Conservation (phyloP, 805 yeast species). For the Yarrowia keelungensis region DNA sequence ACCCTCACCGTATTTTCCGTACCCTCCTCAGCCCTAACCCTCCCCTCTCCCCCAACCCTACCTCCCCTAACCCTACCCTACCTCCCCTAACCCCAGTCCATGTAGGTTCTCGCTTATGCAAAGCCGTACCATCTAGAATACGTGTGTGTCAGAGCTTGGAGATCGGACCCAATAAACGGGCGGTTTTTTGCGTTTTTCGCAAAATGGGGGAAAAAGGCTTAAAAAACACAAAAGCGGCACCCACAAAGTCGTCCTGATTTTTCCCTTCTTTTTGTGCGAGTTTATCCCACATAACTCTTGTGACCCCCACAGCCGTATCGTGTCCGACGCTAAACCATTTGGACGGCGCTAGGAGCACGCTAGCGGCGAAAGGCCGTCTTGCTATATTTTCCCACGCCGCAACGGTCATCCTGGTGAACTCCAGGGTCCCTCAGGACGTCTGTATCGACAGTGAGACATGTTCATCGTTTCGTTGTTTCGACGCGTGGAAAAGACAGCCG, state of each 20-base stretch:
- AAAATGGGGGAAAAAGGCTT: too few species aligned
- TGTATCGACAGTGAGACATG: not conserved
- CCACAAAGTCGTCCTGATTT: too few species aligned
- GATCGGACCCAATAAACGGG: not conserved
- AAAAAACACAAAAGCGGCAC: not conserved
- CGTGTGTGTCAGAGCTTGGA: constrained; percentile 23
- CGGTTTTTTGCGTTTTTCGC: not conserved
- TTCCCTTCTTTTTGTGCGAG: not conserved
- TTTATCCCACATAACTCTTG: not conserved
- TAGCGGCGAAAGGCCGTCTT: too few species aligned
- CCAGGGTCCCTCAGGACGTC: too few species aligned
- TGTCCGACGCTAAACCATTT: not conserved
- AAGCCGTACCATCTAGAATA: constrained; percentile 36
- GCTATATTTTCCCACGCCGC: not conserved
- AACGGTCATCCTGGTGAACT: too few species aligned
- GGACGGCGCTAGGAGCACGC: not conserved
- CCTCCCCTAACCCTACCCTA: not conserved
- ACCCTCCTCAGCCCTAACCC: too few species aligned
- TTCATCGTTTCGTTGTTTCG: not conserved
- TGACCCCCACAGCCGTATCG: constrained; percentile 24
- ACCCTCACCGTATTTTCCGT: too few species aligned
- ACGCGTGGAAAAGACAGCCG: constrained; percentile 34
- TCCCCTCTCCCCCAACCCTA: too few species aligned
- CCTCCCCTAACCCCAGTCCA: not conserved
- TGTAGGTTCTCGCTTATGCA: constrained; percentile 34